Percentiles rank a stretch among this genome's conserved stretches.
Evolutionary conservation across 2,329 filamentous ascomycete species (phyloP).

Genomic region (Neofusicoccum kwambonambiense): DNA sequence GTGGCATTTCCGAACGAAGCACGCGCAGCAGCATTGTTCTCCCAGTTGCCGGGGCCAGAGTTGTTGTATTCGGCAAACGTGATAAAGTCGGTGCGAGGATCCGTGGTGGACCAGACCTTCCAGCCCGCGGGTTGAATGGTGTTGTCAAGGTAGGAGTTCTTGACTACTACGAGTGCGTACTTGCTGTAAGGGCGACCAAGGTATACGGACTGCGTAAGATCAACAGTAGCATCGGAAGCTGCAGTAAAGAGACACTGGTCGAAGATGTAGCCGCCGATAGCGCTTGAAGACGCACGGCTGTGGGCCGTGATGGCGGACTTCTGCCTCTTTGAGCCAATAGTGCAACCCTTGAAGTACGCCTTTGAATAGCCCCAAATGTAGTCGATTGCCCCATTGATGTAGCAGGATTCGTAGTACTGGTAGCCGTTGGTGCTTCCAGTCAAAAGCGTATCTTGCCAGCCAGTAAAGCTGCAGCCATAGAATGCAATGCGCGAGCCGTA

Average conservation of each 20-base stretch:
- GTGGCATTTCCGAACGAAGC: constrained; percentile 36
- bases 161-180: constrained; percentile 49
- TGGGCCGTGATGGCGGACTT: constrained; percentile 25
- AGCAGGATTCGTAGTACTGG: constrained; percentile 54
- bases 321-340: background rate
- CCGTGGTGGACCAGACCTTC: constrained; percentile 37
- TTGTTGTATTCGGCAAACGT: constrained; percentile 53
- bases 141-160: constrained; percentile 48
- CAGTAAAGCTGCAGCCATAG: constrained; percentile 54
- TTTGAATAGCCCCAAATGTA: constrained; percentile 55
- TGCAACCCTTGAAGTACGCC: constrained; percentile 46
- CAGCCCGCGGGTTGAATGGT: constrained; percentile 61
- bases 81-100: constrained; percentile 28
- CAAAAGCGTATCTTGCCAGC: constrained; percentile 53
- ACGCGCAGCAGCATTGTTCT: constrained; percentile 37
- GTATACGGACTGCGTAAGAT: constrained; percentile 39
- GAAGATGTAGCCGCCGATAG: constrained; percentile 50
- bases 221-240: constrained; percentile 29
- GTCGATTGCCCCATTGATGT: constrained; percentile 57
- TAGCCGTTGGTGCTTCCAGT: constrained; percentile 42
- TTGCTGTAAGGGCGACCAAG: constrained; percentile 52
- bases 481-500: constrained; percentile 31
- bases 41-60: constrained; percentile 44
- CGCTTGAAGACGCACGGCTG: constrained; percentile 24
- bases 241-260: constrained; percentile 48